Evolutionary conservation across 129 eudicot species (phyloP).

Genomic region (Ambrosia artemisiifolia): DNA sequence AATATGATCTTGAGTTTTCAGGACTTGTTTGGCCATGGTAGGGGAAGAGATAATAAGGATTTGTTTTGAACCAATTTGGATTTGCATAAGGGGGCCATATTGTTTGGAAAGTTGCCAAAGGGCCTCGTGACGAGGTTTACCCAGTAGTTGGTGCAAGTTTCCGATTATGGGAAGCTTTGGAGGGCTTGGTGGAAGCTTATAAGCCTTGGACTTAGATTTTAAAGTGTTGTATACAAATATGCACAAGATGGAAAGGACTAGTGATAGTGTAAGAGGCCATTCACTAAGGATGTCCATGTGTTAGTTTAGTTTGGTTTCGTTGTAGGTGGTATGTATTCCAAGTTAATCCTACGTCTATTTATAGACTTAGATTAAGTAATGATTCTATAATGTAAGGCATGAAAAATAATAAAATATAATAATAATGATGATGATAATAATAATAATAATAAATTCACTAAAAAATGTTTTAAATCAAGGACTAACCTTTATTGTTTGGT

Average conservation of each 20-base stretch:
- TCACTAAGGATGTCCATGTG: not conserved
- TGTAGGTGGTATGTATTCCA: not conserved
- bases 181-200: constrained; percentile 20
- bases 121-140: constrained; percentile 7
- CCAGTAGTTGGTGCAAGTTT: constrained; percentile 16
- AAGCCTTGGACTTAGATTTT: not conserved
- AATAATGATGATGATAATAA: too few species aligned
- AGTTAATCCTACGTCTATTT: not conserved
- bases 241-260: not conserved
- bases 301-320: not conserved
- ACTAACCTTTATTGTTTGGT: too few species aligned
- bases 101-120: constrained; percentile 23
- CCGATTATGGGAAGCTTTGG: constrained; percentile 21
- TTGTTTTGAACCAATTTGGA: constrained; percentile 18
- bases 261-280: not conserved
- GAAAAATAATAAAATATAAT: too few species aligned
- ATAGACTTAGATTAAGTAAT: not conserved
- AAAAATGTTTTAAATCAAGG: too few species aligned
- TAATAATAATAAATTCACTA: too few species aligned
- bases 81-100: constrained; percentile 17
- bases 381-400: not conserved
- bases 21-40: constrained; percentile 27
- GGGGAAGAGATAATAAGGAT: constrained; percentile 17
- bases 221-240: not conserved
- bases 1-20: constrained; percentile 27